phyloP scores from a whole-genome alignment of 768 basidiomycete genomes.

The Amanita thiersii region DNA sequence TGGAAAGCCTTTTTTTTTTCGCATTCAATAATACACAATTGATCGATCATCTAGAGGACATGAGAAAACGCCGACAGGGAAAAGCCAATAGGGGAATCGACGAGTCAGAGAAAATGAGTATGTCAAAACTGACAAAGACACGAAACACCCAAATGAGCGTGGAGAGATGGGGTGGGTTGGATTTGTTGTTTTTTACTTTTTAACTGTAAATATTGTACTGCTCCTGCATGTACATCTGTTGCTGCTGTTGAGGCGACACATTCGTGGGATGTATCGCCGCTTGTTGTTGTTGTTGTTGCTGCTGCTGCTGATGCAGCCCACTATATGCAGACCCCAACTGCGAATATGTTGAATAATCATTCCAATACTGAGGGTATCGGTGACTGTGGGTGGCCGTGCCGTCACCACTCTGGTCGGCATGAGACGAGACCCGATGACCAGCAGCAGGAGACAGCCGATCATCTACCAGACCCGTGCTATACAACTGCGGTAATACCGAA shows the following conservation, averaged over 20 bases:
- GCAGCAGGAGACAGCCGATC: conserved; percentile 22
- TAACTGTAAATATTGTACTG: conserved; percentile 19
- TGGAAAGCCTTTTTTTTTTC: not conserved
- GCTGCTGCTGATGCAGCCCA: conserved; percentile 14
- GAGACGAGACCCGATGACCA: conserved; percentile 13
- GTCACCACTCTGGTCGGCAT: conserved; percentile 10
- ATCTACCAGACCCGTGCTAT: conserved; percentile 64
- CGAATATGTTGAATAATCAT: conserved; percentile 44
- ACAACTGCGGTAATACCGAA: conserved; percentile 66
- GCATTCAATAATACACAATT: not conserved
- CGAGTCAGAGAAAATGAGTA: too few relatives aligned
- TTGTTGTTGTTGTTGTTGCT: conserved; percentile 6
- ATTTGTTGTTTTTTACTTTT: too few relatives aligned
- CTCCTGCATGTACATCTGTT: conserved; percentile 15
- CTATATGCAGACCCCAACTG: conserved; percentile 37
- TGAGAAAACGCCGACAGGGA: too few relatives aligned
- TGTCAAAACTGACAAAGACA: too few relatives aligned
- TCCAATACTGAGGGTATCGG: conserved; percentile 48
- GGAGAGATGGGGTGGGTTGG: too few relatives aligned
- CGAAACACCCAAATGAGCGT: too few relatives aligned
- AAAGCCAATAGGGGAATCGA: too few relatives aligned
- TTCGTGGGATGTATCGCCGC: conserved; percentile 6
- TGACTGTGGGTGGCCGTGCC: conserved; percentile 12
- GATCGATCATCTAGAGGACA: not conserved
- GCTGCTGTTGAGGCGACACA: not conserved